Evolutionary conservation across 169 alveolate genomes (phyloP), one percentile per base, ranked within the genome.

Genomic region (Eimeria zaria): DNA sequence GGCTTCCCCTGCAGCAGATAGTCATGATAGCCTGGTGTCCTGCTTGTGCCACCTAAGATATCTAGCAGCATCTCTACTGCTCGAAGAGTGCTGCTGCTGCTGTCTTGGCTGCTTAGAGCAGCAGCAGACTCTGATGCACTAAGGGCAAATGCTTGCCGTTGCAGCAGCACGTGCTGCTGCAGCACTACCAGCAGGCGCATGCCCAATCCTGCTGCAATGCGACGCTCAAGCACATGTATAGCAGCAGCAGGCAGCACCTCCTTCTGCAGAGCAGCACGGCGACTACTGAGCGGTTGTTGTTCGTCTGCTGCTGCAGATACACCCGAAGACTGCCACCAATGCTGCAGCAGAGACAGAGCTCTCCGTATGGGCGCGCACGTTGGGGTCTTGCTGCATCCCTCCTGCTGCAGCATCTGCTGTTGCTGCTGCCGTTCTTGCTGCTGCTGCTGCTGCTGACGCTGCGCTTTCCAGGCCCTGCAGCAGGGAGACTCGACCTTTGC

Each of bases 81-180:
- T 14, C 76, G 91, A 30, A 84, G 78, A 1, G 78, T 53, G 76
- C 91, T 84, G 91, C 91, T 84, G 76, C 91, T 58, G 76, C 91
- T 58, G 18, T 55, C 74, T 20, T 14, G 58, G 78, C 78, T 84
- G 76, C 55, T 18, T 7, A 58, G 24, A 58, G 76, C 78, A 58
- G 91, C 91, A 36, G 91, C 91, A 44, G 91, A 53, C 76, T 84
- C 91, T n/a, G 71, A 46, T 53, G 78, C 91, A 55, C 60, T 84
- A n/a, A 84, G 91, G 2, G 91, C 91, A 27, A 84, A 84, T 11
- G 91, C 91, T 33, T 84, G 91, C 76, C 91, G 91, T 58, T 84
- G 91, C 76, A 53, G 91, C 91, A 55, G 73, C 91, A 84, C 91
- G 76, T 84, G 91, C 36, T 84, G 91, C 91, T 84, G 91, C 91